These are phyloP conservation scores for Misopates orontium DNA, from an alignment of 257 asterid genomes.

Conservation along the genomic window DNA sequence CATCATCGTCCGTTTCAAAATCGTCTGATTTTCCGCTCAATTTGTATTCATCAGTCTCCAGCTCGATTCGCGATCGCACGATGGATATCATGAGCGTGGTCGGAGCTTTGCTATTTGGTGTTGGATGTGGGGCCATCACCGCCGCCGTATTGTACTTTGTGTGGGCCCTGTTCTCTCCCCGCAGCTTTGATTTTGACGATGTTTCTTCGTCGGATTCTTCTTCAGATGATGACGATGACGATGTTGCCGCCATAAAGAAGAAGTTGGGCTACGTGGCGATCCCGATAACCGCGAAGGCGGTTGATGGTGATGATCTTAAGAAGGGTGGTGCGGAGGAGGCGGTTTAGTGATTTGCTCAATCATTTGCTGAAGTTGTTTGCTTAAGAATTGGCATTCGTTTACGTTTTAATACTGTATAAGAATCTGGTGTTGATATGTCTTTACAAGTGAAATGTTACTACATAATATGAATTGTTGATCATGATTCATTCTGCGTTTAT, in stretches of 20 bases:
- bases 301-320: conserved; percentile 43
- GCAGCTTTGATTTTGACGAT: conserved; percentile 54
- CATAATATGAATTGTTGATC: conserved; percentile 18
- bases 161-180: conserved; percentile 63
- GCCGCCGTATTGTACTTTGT: conserved; percentile 66
- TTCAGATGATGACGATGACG: conserved; percentile 35
- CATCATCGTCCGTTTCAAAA: too few species aligned
- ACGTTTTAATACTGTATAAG: background rate
- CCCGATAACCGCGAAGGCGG: conserved; percentile 38
- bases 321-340: conserved; percentile 39
- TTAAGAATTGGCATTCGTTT: conserved; percentile 7
- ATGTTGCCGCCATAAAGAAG: conserved; percentile 39
- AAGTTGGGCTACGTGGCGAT: conserved; percentile 47
- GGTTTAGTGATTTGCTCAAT: conserved; percentile 28
- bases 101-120: conserved; percentile 74
- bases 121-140: conserved; percentile 79
- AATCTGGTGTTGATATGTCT: background rate
- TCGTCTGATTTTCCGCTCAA: conserved; percentile 38
- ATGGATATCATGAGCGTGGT: conserved; percentile 78
- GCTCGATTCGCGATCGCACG: conserved; percentile 66
- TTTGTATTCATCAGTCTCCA: conserved; percentile 55
- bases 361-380: background rate
- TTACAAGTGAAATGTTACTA: conserved; percentile 4
- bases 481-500: background rate
- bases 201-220: conserved; percentile 17